phyloP scores from a whole-genome alignment of 176 grass and related monocot species.

The Zoysia pacifica region DNA sequence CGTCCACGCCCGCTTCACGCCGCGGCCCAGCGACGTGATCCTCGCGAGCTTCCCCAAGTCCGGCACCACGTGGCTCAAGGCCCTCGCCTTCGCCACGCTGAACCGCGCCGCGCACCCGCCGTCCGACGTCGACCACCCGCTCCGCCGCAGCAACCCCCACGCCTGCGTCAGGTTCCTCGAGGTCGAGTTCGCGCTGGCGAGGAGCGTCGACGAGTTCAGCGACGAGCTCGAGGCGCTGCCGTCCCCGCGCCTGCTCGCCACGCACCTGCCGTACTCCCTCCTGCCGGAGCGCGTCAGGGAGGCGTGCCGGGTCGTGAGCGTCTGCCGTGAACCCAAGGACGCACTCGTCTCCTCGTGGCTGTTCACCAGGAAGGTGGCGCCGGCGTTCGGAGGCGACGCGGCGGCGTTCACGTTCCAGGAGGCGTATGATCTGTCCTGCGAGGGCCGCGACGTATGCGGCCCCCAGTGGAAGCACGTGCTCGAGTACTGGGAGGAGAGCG shows the following conservation, averaged over 20 bases:
- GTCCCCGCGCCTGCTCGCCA: neutral
- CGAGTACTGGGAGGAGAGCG: slow-evolving; percentile 16
- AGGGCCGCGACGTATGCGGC: neutral
- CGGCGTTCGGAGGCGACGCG: neutral
- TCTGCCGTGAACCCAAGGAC: slow-evolving; percentile 21
- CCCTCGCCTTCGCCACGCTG: neutral
- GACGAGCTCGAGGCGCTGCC: neutral
- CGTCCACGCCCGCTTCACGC: neutral
- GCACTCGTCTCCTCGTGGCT: neutral
- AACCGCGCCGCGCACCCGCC: neutral
- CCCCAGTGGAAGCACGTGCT: neutral
- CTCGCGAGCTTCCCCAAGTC: slow-evolving; percentile 31
- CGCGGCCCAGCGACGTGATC: neutral
- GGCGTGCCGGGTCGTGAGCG: slow-evolving; percentile 2
- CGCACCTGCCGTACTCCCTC: slow-evolving; percentile 14
- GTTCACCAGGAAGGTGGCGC: neutral
- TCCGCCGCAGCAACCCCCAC: neutral
- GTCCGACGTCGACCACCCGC: neutral
- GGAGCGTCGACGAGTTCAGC: neutral
- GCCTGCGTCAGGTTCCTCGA: neutral
- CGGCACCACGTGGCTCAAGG: slow-evolving; percentile 58
- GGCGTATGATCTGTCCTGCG: neutral
- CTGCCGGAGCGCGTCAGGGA: neutral
- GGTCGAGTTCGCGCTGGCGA: neutral
- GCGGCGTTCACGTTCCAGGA: neutral